A percentile compares a stretch with the other conserved stretches of the same genome.
Conservation (phyloP, 768 basidiomycete genomes). For the Agrocybe pediades region DNA sequence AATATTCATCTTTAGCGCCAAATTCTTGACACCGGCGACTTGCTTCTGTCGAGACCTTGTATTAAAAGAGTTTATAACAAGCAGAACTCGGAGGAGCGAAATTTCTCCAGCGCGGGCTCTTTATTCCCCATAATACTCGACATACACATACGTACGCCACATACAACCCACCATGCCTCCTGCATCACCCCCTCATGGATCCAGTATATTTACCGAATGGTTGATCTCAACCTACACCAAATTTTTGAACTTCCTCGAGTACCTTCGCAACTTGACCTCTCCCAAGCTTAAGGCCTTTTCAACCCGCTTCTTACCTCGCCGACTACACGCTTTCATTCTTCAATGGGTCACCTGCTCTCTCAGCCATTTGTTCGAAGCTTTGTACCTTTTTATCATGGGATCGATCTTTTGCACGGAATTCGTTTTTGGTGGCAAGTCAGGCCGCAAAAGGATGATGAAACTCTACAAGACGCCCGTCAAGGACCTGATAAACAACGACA, state of each 20-base stretch:
- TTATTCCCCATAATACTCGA: neutral
- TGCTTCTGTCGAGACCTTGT: constrained; percentile 11
- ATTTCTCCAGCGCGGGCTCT: neutral
- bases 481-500: neutral
- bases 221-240: no score
- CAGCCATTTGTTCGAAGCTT: neutral
- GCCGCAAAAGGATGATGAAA: neutral
- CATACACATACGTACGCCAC: neutral
- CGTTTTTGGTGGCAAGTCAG: neutral
- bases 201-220: no score
- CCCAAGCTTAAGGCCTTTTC: no score
- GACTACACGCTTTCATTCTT: no score
- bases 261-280: no score
- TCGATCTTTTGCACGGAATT: neutral
- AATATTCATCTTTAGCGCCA: neutral
- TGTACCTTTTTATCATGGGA: neutral
- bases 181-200: no score
- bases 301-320: no score
- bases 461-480: no score
- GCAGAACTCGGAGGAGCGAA: neutral
- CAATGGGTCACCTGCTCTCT: no score
- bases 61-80: neutral
- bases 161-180: no score
- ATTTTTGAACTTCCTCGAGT: no score
- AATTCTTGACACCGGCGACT: neutral